Percentiles rank a stretch among this genome's conserved stretches.
phyloP scores from a whole-genome alignment of 768 basidiomycete genomes.

The Boletus subcaerulescens region DNA sequence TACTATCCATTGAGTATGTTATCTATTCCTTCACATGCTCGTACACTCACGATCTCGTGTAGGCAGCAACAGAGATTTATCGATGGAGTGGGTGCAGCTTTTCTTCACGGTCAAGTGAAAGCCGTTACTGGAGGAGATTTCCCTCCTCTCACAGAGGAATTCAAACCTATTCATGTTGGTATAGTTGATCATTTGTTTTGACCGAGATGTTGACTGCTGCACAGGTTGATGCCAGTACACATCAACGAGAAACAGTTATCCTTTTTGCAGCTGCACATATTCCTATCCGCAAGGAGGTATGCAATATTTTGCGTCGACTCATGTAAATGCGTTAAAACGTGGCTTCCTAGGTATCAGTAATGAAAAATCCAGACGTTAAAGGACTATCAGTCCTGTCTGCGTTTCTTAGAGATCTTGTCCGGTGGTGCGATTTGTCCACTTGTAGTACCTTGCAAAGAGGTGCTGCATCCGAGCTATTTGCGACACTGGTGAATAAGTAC shows the following conservation, averaged over 20 bases:
- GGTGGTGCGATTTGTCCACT: constrained; percentile 54
- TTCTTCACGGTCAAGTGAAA: constrained; percentile 43
- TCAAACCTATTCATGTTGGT: constrained; percentile 55
- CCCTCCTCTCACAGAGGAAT: constrained; percentile 30
- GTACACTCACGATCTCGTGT: background rate
- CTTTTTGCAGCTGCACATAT: constrained; percentile 68
- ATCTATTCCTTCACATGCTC: background rate
- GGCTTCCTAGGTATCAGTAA: constrained; percentile 39
- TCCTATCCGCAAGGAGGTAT: constrained; percentile 64
- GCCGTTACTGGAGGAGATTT: constrained; percentile 55
- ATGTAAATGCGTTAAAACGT: background rate
- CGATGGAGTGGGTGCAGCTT: constrained; percentile 37
- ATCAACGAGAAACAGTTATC: constrained; percentile 61
- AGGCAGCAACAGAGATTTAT: constrained; percentile 64
- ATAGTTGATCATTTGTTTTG: background rate
- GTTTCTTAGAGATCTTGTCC: constrained; percentile 53
- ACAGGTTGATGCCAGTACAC: constrained; percentile 17
- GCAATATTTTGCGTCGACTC: constrained; percentile 8
- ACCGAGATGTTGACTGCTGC: background rate
- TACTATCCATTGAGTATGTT: constrained; percentile 63
- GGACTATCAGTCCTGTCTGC: constrained; percentile 46
- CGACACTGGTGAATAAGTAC: constrained; percentile 78
- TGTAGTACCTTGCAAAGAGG: constrained; percentile 51
- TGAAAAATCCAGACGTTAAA: constrained; percentile 24
- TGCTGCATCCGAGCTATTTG: constrained; percentile 54